A percentile compares a stretch with the other conserved stretches of the same genome.
Evolutionary conservation across 2,329 filamentous ascomycete genomes (phyloP).

Genomic region (Neocatenulostroma microsporum): DNA sequence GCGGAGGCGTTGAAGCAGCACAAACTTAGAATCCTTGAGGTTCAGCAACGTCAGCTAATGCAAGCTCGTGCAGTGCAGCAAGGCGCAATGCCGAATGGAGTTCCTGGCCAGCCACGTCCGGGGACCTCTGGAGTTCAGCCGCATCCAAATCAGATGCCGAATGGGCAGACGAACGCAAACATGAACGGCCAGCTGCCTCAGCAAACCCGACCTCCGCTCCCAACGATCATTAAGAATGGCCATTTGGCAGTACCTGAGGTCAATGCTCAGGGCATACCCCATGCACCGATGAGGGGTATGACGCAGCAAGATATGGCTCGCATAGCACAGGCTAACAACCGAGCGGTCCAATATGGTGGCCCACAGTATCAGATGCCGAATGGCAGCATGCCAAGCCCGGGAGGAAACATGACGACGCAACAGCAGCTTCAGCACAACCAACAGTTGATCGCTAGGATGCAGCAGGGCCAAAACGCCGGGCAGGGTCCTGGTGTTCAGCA

Average conservation of each 20-base stretch:
- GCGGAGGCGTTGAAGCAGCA: constrained; percentile 51
- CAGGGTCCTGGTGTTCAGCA: too few species aligned
- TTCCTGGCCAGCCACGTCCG: constrained; percentile 20
- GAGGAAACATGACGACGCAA: constrained; percentile 23
- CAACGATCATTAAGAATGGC: constrained; percentile 41
- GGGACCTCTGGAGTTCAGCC: constrained; percentile 13
- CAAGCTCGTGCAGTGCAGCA: constrained; percentile 29
- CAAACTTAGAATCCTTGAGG: constrained; percentile 54
- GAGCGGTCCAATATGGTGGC: constrained; percentile 22
- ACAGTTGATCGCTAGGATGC: constrained; percentile 23
- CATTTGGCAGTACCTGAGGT: constrained; percentile 44
- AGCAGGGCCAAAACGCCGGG: constrained; percentile 13
- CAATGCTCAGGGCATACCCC: constrained; percentile 54
- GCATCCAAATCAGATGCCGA: constrained; percentile 22
- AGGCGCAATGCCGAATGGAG: constrained; percentile 27
- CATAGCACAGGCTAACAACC: constrained; percentile 20
- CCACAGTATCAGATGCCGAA: constrained; percentile 24
- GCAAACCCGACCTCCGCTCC: constrained; percentile 33
- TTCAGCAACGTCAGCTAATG: constrained; percentile 33
- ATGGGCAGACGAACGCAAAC: constrained; percentile 28
- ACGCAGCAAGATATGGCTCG: constrained; percentile 11
- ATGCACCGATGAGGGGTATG: constrained; percentile 45
- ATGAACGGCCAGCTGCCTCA: constrained; percentile 33
- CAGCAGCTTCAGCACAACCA: constrained; percentile 29
- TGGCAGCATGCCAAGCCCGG: constrained; percentile 23